Base-by-base conservation (phyloP, 306 rosid genomes). In the Rosa rugosa region DNA sequence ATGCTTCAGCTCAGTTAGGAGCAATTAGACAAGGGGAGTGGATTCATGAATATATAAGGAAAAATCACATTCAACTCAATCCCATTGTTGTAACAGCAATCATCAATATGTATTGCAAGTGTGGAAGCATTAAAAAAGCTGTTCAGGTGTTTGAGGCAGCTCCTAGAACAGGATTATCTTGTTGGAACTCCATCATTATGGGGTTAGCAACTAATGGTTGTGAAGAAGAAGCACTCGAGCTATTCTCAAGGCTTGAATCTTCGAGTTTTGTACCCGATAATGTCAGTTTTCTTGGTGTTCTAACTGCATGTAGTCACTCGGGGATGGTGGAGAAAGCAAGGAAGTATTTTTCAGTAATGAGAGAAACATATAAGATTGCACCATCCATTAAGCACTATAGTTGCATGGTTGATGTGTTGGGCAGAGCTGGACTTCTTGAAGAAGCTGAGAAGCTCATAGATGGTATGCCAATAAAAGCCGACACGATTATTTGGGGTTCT, bases 71-170 rank as follows among this genome's bases (percentile, higher is more conserved):
- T 80, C 86, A 86, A 78, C 72, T 88, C 81, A 91, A 93, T 83
- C 67, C 70, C 67, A 85, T 90, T 83, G 98, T 88, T 71, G 72
- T 75, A 1, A 91, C 97, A 25, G 96, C 97, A 67, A 85, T 91
- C 73, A 89, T 93, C 81, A 95, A 90, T 80, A 89, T 93, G 97
- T 93, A 96, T 51, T 85, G 94, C 84, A 93, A 91, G 78, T 91
- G 96, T 85, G 96, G 98, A 51, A 77, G 86, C 78, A 76, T 89
- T 75, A 71, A 73, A 27, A 84, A 88, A 51, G 93, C 99, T 67
- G 49, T 88, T 27, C 63, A 83, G 57, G 92, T 85, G 80, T 96
- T 93, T 84, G 91, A 87, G 82, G 78, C 71, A 25, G 72, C 75
- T 17, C 86, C 93, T 5, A 78, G 20, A 54, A 83, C 82, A 81